Evolutionary conservation across 345 rosid genomes (phyloP).

Genomic region (Hypericum perforatum): DNA sequence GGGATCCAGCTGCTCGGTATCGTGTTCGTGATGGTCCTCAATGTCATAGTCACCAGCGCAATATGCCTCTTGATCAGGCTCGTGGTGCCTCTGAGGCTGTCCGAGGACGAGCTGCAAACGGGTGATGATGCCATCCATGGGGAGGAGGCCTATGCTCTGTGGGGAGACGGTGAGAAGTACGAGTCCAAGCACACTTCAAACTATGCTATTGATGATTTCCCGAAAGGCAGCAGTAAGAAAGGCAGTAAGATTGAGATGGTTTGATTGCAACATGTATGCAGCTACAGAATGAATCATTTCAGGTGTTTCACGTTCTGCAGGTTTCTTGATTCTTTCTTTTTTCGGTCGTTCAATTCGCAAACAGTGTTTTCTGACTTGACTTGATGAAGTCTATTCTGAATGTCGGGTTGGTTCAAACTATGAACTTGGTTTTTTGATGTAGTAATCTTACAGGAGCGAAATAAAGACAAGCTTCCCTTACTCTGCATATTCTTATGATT

Average conservation of each 20-base stretch:
- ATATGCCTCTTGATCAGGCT: slow-evolving; percentile 35
- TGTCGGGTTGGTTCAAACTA: too few relatives aligned
- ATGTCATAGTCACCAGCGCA: slow-evolving; percentile 27
- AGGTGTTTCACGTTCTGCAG: too few relatives aligned
- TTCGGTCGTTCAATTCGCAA: too few relatives aligned
- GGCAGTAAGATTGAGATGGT: slow-evolving; percentile 38
- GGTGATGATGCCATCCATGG: slow-evolving; percentile 65
- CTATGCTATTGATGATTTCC: slow-evolving; percentile 28
- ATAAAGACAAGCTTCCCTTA: too few relatives aligned
- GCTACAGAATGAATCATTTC: too few relatives aligned
- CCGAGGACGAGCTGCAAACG: slow-evolving; percentile 41
- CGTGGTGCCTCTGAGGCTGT: slow-evolving; percentile 39
- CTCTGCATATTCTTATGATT: too few relatives aligned
- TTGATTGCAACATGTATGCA: slow-evolving; percentile 3
- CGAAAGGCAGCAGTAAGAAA: slow-evolving; percentile 15
- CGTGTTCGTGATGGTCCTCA: slow-evolving; percentile 26
- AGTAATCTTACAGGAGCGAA: too few relatives aligned
- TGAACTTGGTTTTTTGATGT: too few relatives aligned
- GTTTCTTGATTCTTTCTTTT: too few relatives aligned
- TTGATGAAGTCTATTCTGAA: too few relatives aligned
- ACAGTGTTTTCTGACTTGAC: too few relatives aligned
- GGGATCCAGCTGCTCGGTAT: slow-evolving; percentile 50
- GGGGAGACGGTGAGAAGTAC: slow-evolving; percentile 66
- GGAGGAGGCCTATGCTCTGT: slow-evolving; percentile 57
- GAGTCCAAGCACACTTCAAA: slow-evolving; percentile 39